Percentiles rank a stretch among this genome's conserved stretches.
phyloP scores from a whole-genome alignment of 805 yeast species.

The Spencermartinsiella europaea region DNA sequence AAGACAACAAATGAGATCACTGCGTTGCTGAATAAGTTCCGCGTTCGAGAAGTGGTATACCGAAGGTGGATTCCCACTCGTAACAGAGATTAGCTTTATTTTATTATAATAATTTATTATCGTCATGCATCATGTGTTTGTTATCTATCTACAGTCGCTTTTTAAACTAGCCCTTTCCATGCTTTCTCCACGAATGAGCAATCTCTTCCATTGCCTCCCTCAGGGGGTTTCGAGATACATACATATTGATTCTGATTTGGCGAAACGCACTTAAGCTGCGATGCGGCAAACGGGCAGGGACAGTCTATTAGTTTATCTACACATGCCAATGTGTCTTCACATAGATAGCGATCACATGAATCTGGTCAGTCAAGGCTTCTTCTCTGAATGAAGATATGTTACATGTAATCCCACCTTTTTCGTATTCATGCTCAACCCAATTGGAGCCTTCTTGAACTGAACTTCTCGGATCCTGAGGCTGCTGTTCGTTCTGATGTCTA shows the following conservation, averaged over 20 bases:
- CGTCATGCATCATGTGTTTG: not conserved
- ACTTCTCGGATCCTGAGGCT: slow-evolving; percentile 30
- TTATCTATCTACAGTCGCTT: not conserved
- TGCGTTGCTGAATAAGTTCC: slow-evolving; percentile 39
- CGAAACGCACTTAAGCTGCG: slow-evolving; percentile 73
- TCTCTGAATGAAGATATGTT: not conserved
- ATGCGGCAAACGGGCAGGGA: slow-evolving; percentile 85
- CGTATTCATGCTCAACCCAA: slow-evolving; percentile 23
- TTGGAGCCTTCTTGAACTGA: slow-evolving; percentile 21
- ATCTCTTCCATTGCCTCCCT: slow-evolving; percentile 56
- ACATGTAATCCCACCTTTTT: slow-evolving; percentile 15
- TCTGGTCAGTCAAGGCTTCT: slow-evolving; percentile 9
- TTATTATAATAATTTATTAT: too few relatives aligned
- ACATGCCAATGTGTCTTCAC: slow-evolving; percentile 80
- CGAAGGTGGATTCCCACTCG: slow-evolving; percentile 83
- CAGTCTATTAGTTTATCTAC: slow-evolving; percentile 66
- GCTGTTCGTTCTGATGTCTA: slow-evolving; percentile 34
- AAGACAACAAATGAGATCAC: slow-evolving; percentile 12
- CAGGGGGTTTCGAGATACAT: slow-evolving; percentile 76
- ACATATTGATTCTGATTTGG: slow-evolving; percentile 63
- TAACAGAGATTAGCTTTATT: slow-evolving; percentile 56
- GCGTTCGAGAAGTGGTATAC: slow-evolving; percentile 61
- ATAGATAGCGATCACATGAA: slow-evolving; percentile 60
- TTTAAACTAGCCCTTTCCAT: slow-evolving; percentile 50
- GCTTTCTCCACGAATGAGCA: slow-evolving; percentile 83